Evolutionary conservation across 2,329 filamentous ascomycete species (phyloP).

Genomic region (Colletotrichum paranaense): DNA sequence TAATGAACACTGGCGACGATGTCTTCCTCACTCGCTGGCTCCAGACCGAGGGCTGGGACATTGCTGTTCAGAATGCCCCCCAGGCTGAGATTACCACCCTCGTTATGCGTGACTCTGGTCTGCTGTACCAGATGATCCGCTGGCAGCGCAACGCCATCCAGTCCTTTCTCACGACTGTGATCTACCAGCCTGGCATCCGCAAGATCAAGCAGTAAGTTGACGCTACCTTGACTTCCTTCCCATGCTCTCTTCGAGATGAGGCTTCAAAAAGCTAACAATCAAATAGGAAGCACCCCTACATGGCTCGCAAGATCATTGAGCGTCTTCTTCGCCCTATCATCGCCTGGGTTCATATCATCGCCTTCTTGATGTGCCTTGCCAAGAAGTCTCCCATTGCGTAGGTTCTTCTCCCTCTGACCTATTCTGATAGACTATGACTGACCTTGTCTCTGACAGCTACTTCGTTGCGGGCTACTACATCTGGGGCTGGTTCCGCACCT

Average conservation of each 20-base stretch:
- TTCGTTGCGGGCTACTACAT: constrained; percentile 26
- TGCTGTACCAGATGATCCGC: constrained; percentile 39
- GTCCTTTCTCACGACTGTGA: constrained; percentile 1
- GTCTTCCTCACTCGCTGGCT: constrained; percentile 44
- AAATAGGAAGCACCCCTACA: constrained; percentile 23
- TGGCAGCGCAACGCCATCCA: constrained; percentile 40
- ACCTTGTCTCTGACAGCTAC: neutral
- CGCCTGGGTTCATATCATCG: constrained; percentile 20
- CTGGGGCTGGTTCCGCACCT: constrained; percentile 8
- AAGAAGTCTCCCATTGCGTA: constrained; percentile 16
- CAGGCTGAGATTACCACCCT: constrained; percentile 40
- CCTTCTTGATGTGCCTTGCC: constrained; percentile 6
- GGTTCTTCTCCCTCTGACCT: neutral
- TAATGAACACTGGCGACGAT: constrained; percentile 42
- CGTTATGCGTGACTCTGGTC: constrained; percentile 34
- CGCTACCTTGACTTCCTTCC: too few relatives aligned
- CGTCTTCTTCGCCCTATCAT: constrained; percentile 26
- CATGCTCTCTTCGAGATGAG: neutral
- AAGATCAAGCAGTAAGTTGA: constrained; percentile 7
- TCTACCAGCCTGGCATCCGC: constrained; percentile 18
- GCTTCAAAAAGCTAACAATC: neutral
- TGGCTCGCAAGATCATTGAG: constrained; percentile 35
- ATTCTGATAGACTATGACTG: neutral
- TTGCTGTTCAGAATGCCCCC: constrained; percentile 41
- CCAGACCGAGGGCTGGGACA: constrained; percentile 40